Percentiles rank a stretch among this genome's conserved stretches.
These are phyloP conservation scores for Aspergillus felis DNA, from an alignment of 2,329 filamentous ascomycete species.

Conservation along the genomic window DNA sequence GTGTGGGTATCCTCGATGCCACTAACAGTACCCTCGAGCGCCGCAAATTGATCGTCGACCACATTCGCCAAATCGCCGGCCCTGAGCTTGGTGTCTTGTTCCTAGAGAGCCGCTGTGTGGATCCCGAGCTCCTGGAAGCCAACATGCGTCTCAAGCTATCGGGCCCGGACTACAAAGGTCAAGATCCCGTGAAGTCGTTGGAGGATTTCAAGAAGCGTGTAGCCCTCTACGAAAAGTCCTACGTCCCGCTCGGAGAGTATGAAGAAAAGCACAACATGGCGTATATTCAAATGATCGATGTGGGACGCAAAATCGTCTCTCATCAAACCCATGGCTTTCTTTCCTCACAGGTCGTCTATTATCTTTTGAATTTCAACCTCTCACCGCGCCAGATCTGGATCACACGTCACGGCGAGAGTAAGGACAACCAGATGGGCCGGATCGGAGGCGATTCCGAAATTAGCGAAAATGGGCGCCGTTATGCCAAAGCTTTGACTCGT, in stretches of 20 bases:
- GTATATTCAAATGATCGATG: constrained; percentile 97
- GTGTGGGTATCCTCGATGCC: constrained; percentile 92
- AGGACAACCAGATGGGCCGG: constrained; percentile 81
- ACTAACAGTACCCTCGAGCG: constrained; percentile 93
- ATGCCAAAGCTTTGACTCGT: constrained; percentile 71
- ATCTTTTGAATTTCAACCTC: constrained; percentile 94
- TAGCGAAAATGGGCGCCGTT: constrained; percentile 73
- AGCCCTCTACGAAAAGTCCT: constrained; percentile 88
- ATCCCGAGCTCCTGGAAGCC: constrained; percentile 78
- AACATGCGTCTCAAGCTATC: constrained; percentile 97
- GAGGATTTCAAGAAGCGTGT: constrained; percentile 92
- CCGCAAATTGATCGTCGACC: constrained; percentile 76
- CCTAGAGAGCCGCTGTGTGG: constrained; percentile 89
- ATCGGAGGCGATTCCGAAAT: constrained; percentile 88
- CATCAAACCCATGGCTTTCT: constrained; percentile 90
- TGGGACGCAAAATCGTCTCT: constrained; percentile 88
- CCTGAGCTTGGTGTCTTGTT: constrained; percentile 86
- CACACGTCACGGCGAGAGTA: constrained; percentile 86
- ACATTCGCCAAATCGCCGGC: constrained; percentile 76
- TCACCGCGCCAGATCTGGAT: constrained; percentile 97
- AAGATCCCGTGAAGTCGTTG: constrained; percentile 80
- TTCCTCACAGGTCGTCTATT: constrained; percentile 87
- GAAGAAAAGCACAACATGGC: constrained; percentile 89
- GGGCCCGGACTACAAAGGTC: constrained; percentile 91
- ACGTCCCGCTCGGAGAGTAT: constrained; percentile 82